These are phyloP conservation scores for Gilbertella persicaria DNA, from an alignment of 371 early-diverging fungal genomes.

Conservation along the genomic window DNA sequence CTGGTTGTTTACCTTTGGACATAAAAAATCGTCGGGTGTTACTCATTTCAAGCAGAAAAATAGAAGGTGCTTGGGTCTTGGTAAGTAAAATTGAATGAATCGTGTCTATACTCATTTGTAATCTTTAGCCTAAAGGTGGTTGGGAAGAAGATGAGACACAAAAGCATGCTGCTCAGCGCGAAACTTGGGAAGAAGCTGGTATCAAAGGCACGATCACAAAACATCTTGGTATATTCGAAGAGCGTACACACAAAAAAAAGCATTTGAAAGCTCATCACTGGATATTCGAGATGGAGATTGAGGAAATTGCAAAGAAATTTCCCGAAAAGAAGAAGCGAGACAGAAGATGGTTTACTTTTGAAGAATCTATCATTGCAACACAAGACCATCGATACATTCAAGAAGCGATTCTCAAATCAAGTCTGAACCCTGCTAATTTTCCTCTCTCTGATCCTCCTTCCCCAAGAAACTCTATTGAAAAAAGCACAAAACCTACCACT, in stretches of 20 bases:
- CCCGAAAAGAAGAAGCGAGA: constrained; percentile 57
- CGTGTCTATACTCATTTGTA: neutral
- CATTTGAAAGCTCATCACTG: constrained; percentile 50
- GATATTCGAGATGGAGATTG: constrained; percentile 60
- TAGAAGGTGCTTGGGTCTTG: constrained; percentile 50
- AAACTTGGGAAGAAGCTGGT: constrained; percentile 66
- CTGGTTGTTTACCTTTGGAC: constrained; percentile 60
- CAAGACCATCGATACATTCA: constrained; percentile 49
- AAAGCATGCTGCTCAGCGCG: constrained; percentile 56
- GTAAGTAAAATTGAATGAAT: constrained; percentile 17
- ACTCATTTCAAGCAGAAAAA: constrained; percentile 46
- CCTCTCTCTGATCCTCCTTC: neutral
- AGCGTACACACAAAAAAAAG: constrained; percentile 27
- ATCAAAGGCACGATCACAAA: constrained; percentile 47
- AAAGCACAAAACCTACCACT: no score
- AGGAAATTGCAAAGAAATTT: constrained; percentile 49
- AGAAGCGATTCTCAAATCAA: constrained; percentile 48
- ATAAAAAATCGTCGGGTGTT: constrained; percentile 42
- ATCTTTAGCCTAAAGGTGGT: constrained; percentile 55
- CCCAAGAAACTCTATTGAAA: neutral
- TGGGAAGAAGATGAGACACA: constrained; percentile 62
- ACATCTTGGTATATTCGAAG: constrained; percentile 51
- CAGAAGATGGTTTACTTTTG: constrained; percentile 58
- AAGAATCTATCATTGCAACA: constrained; percentile 42
- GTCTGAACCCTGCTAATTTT: constrained; percentile 20